A percentile compares a stretch with the other conserved stretches of the same genome.
phyloP scores from a whole-genome alignment of 1,139 yeast genomes.

The Trichomonascaceae sp. region DNA sequence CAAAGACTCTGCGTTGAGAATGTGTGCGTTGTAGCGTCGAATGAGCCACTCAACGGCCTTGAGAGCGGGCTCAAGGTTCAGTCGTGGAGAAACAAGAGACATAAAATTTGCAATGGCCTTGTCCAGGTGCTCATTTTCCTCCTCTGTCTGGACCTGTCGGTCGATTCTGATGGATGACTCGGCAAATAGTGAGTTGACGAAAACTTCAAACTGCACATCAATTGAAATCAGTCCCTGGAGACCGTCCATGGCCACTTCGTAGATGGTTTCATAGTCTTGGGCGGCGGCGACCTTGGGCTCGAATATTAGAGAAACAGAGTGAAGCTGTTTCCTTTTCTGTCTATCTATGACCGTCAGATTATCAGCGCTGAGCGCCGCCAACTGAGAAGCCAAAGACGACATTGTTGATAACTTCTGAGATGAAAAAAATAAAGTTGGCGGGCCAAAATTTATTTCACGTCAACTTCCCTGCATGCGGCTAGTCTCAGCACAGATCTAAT shows the following conservation, averaged over 20 bases:
- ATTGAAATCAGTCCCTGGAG: constrained; percentile 55
- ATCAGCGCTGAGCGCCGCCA: constrained; percentile 54
- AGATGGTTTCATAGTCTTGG: constrained; percentile 82
- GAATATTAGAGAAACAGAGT: constrained; percentile 75
- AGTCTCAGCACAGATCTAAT: too few relatives aligned
- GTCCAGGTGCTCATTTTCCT: constrained; percentile 61
- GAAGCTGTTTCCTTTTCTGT: constrained; percentile 73
- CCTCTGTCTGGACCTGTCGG: constrained; percentile 65
- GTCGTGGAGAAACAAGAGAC: constrained; percentile 59
- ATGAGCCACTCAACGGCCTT: constrained; percentile 92
- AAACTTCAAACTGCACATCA: constrained; percentile 62
- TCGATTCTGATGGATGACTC: constrained; percentile 70
- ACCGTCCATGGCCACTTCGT: constrained; percentile 61
- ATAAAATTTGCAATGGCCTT: constrained; percentile 64
- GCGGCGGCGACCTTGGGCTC: constrained; percentile 81
- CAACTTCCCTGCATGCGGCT: too few relatives aligned
- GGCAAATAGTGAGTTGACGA: constrained; percentile 62
- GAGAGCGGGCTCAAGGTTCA: constrained; percentile 61
- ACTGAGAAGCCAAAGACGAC: constrained; percentile 55
- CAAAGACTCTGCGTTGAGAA: constrained; percentile 62
- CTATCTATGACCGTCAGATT: constrained; percentile 74
- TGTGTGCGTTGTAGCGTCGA: constrained; percentile 78
- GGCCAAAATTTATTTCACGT: not conserved
- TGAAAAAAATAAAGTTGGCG: not conserved
- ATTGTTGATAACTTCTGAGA: constrained; percentile 6